Conservation (phyloP, 179 eudicot species). For the Heliamphora pulchella region DNA sequence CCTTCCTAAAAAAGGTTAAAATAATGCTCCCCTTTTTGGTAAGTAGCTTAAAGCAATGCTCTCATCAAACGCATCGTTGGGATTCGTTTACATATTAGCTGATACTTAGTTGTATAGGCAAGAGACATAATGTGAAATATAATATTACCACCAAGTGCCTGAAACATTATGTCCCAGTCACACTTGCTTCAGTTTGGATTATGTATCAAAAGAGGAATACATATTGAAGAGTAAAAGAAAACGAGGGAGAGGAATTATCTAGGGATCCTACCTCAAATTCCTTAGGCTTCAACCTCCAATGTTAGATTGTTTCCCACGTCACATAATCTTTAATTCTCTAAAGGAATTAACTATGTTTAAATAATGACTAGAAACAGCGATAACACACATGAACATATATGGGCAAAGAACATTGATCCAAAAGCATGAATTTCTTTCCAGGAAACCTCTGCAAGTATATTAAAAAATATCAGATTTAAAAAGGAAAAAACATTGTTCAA, state of each 20-base stretch:
- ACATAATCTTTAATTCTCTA: too few species aligned
- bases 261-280: not conserved
- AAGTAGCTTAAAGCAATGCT: too few species aligned
- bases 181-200: not conserved
- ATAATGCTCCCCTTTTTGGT: too few species aligned
- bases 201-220: not conserved
- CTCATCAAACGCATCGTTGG: too few species aligned
- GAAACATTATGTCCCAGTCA: not conserved
- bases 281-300: not conserved
- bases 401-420: not conserved
- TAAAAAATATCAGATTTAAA: not conserved
- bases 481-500: not conserved
- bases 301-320: too few species aligned
- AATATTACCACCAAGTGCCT: not conserved
- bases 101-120: not conserved
- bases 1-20: not conserved
- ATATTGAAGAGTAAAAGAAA: conserved; percentile 1
- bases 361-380: too few species aligned
- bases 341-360: too few species aligned
- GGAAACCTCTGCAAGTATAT: not conserved
- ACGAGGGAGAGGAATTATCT: not conserved
- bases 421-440: not conserved
- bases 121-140: not conserved
- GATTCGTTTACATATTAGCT: not conserved
- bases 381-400: not conserved